Conservation (phyloP, 176 grass and related monocot species). For the Chloris gayana region DNA sequence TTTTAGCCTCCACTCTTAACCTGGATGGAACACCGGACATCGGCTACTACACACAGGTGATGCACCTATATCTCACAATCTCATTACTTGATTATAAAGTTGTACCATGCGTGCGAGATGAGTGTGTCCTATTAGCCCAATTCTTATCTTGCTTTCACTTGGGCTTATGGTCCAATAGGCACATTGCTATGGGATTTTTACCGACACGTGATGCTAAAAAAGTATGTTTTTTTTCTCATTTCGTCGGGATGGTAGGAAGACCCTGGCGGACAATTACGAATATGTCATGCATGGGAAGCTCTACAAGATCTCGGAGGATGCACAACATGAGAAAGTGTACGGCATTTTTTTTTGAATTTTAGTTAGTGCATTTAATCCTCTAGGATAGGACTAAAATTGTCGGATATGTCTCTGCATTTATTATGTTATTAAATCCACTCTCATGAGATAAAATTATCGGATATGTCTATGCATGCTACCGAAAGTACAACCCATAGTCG, state of each 20-base stretch:
- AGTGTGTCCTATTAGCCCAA: neutral
- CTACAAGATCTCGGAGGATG: conserved; percentile 87
- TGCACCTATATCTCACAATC: neutral
- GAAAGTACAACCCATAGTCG: no score
- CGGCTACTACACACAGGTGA: conserved; percentile 67
- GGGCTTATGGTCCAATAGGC: neutral
- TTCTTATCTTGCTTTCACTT: conserved; percentile 8
- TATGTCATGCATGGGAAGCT: conserved; percentile 95
- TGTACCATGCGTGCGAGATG: no score
- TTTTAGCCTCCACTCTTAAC: conserved; percentile 64
- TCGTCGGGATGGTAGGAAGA: conserved; percentile 50
- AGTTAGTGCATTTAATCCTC: neutral
- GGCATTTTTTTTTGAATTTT: neutral
- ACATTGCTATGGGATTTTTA: neutral
- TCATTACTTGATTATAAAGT: neutral
- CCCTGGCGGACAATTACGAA: conserved; percentile 71
- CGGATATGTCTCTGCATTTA: neutral
- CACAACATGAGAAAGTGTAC: conserved; percentile 71
- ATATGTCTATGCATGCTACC: no score
- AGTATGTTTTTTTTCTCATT: neutral
- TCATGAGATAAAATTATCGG: neutral
- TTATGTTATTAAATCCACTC: neutral
- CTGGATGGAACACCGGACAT: conserved; percentile 62
- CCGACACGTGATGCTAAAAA: neutral
- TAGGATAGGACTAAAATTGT: neutral